Evolutionary conservation across 768 basidiomycete species (phyloP).

Genomic region (Brasilioporus rufonigricans): DNA sequence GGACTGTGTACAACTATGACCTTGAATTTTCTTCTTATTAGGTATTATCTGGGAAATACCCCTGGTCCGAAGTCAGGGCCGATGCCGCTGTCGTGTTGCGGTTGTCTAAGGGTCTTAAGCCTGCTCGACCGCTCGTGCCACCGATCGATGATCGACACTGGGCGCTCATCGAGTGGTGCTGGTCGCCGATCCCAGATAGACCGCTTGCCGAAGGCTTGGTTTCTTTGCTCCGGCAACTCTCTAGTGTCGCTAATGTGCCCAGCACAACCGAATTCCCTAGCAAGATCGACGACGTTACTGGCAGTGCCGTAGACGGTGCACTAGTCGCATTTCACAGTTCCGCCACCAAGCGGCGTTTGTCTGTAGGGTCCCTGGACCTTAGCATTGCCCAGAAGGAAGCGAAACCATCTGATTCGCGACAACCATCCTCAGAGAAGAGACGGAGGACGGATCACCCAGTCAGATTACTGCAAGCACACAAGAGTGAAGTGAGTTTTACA

Average conservation of each 20-base stretch:
- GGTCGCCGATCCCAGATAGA: neutral
- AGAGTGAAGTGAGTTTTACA: slow-evolving; percentile 47
- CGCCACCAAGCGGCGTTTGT: neutral
- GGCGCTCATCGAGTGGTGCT: neutral
- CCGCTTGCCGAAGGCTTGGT: neutral
- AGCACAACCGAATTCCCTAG: too few species aligned
- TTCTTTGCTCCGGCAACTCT: neutral
- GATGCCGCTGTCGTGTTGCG: neutral
- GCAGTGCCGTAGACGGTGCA: slow-evolving; percentile 44
- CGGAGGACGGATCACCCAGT: slow-evolving; percentile 37
- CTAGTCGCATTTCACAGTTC: slow-evolving; percentile 29
- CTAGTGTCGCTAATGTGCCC: too few species aligned
- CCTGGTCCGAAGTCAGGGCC: neutral
- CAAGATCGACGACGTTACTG: too few species aligned
- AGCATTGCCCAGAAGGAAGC: slow-evolving; percentile 17
- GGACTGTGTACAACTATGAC: neutral
- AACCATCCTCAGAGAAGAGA: slow-evolving; percentile 30
- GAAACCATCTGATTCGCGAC: slow-evolving; percentile 20
- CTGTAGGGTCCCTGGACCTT: slow-evolving; percentile 7
- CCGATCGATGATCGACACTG: neutral
- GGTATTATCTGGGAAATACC: neutral
- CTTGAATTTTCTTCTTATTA: neutral
- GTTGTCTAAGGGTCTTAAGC: neutral
- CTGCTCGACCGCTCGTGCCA: neutral
- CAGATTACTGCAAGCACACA: slow-evolving; percentile 55